Percentiles rank a stretch among this genome's conserved stretches.
These are phyloP conservation scores for Rhodamnia rubescens DNA, from an alignment of 345 rosid species.

Conservation along the genomic window DNA sequence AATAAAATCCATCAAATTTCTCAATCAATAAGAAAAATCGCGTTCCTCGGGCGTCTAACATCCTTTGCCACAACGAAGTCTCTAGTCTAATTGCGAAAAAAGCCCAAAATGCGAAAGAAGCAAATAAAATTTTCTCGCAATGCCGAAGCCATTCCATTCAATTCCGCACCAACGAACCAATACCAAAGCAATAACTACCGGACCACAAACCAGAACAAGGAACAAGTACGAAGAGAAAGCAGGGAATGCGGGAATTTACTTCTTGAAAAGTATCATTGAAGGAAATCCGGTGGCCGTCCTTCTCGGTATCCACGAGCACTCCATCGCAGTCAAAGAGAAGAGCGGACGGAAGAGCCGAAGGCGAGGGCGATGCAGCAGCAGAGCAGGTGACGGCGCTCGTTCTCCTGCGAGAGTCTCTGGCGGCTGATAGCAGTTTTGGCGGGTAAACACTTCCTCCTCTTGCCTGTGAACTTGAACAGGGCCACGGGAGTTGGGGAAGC, in stretches of 20 bases:
- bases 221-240: neutral
- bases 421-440: neutral
- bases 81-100: neutral
- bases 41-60: neutral
- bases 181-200: neutral
- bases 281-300: conserved; percentile 89
- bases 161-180: neutral
- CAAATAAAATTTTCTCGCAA: neutral
- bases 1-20: neutral
- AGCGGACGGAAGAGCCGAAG: conserved; percentile 59
- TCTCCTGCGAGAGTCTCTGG: neutral
- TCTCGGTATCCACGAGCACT: conserved; percentile 92
- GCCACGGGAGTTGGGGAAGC: neutral
- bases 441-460: neutral
- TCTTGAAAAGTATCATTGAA: conserved; percentile 89
- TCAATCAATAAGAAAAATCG: neutral
- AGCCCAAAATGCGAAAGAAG: neutral
- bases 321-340: conserved; percentile 94
- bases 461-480: neutral
- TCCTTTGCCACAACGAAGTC: neutral
- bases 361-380: conserved; percentile 30
- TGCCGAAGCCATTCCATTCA: neutral
- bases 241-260: conserved; percentile 13
- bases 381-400: conserved; percentile 27
- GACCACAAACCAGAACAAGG: neutral